Evolutionary conservation across 495 filamentous ascomycete species (phyloP).

Genomic region (Thermochaetoides thermophila): DNA sequence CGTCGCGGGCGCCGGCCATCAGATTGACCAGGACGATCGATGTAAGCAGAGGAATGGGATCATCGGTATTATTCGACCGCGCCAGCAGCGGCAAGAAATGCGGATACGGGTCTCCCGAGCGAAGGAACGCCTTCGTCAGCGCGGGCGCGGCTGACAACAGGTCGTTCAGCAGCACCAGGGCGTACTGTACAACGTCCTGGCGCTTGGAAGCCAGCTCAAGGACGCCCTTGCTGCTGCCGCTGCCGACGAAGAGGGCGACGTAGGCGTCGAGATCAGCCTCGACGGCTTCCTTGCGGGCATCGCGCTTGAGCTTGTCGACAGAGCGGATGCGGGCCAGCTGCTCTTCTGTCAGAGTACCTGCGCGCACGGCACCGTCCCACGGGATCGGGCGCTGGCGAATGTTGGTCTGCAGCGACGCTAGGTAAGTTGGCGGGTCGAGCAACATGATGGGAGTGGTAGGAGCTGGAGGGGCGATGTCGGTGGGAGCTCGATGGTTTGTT

Average conservation of each 20-base stretch:
- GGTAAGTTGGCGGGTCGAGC: constrained; percentile 79
- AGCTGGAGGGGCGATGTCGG: too few relatives aligned
- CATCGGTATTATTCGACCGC: constrained; percentile 65
- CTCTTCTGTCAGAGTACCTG: constrained; percentile 82
- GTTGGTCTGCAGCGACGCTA: constrained; percentile 84
- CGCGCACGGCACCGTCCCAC: constrained; percentile 93
- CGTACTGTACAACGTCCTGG: constrained; percentile 83
- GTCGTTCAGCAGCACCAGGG: constrained; percentile 79
- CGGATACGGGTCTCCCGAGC: constrained; percentile 64
- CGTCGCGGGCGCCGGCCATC: constrained; percentile 53
- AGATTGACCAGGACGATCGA: constrained; percentile 76
- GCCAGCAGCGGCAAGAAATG: constrained; percentile 76
- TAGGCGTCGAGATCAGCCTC: constrained; percentile 69
- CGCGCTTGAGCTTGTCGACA: constrained; percentile 88
- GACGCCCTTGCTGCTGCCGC: constrained; percentile 52
- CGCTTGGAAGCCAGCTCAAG: constrained; percentile 65
- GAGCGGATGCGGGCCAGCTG: constrained; percentile 95
- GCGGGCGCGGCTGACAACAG: constrained; percentile 72
- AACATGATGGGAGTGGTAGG: constrained; percentile 40
- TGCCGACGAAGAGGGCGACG: constrained; percentile 60
- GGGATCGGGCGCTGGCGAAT: constrained; percentile 87
- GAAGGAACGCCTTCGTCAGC: constrained; percentile 57
- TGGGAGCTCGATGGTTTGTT: too few relatives aligned
- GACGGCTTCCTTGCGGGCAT: constrained; percentile 60
- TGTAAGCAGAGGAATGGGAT: constrained; percentile 75